Percentiles rank a stretch among this genome's conserved stretches.
Conservation (phyloP, 129 eudicot species). For the Flaveria trinervia region DNA sequence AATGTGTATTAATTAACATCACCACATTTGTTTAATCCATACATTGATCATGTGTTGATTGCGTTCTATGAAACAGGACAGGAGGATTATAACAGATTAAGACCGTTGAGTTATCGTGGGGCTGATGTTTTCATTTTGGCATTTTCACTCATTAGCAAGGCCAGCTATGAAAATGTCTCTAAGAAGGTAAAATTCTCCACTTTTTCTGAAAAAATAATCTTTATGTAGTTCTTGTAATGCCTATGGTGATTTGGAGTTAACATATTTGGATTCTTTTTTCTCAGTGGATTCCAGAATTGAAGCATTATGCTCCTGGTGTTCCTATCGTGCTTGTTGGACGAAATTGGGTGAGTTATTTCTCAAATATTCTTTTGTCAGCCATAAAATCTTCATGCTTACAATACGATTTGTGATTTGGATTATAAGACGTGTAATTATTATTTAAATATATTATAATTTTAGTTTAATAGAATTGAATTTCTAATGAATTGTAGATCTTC, state of each 20-base stretch:
- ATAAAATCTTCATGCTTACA: not conserved
- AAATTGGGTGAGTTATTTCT: slow-evolving; percentile 75
- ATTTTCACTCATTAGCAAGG: slow-evolving; percentile 95
- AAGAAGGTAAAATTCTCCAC: slow-evolving; percentile 58
- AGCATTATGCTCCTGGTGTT: slow-evolving; percentile 97
- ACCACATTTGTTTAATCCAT: not conserved
- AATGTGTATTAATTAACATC: not conserved
- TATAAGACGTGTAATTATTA: not conserved
- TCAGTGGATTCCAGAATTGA: slow-evolving; percentile 99
- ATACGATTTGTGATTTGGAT: not conserved
- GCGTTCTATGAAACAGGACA: slow-evolving; percentile 65
- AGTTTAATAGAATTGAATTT: not conserved
- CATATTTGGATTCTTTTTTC: not conserved
- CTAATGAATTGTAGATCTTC: slow-evolving; percentile 60
- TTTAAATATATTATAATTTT: not conserved
- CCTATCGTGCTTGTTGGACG: slow-evolving; percentile 97
- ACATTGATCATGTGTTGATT: slow-evolving; percentile 4
- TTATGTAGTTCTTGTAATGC: not conserved
- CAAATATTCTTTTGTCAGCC: slow-evolving; percentile 9
- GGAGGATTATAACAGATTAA: slow-evolving; percentile 97
- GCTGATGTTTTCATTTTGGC: slow-evolving; percentile 99
- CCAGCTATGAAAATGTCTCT: slow-evolving; percentile 97
- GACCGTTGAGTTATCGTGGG: slow-evolving; percentile 99
- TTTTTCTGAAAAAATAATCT: not conserved
- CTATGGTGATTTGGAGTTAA: not conserved